Conservation (phyloP, 2,329 filamentous ascomycete genomes). For the Diaporthe sp. region DNA sequence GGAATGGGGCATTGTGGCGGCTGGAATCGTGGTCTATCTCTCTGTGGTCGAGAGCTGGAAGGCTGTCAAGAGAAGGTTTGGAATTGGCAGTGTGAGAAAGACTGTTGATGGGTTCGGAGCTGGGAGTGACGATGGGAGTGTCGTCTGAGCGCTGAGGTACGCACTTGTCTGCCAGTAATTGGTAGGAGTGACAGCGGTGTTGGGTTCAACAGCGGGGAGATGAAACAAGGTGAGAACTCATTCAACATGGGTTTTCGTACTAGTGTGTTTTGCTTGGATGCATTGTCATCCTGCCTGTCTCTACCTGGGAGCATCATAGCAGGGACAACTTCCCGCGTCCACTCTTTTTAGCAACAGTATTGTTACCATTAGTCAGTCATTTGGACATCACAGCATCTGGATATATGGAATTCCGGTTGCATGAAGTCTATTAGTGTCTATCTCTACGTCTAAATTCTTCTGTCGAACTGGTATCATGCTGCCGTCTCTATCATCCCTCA, state of each 20-base stretch:
- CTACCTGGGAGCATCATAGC: background rate
- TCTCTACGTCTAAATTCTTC: background rate
- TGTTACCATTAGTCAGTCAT: background rate
- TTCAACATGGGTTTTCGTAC: constrained; percentile 12
- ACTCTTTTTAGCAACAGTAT: background rate
- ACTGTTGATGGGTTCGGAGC: constrained; percentile 8
- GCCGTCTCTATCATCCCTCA: constrained; percentile 26
- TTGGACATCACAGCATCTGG: background rate
- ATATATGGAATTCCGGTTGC: background rate
- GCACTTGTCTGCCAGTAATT: background rate
- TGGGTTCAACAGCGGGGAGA: background rate
- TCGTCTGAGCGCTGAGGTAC: background rate
- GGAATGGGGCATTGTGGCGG: constrained; percentile 79
- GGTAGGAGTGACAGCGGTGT: background rate
- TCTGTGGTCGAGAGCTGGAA: constrained; percentile 77
- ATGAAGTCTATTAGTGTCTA: constrained; percentile 18
- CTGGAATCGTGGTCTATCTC: constrained; percentile 71
- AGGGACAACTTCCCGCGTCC: background rate
- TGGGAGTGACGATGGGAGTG: constrained; percentile 7
- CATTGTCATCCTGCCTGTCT: background rate
- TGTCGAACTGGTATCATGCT: constrained; percentile 24
- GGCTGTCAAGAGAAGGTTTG: constrained; percentile 63
- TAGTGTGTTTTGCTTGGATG: background rate
- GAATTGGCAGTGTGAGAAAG: constrained; percentile 7
- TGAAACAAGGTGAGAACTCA: background rate